Evolutionary conservation across 345 rosid genomes (phyloP).

Genomic region (Arabis hirsuta): DNA sequence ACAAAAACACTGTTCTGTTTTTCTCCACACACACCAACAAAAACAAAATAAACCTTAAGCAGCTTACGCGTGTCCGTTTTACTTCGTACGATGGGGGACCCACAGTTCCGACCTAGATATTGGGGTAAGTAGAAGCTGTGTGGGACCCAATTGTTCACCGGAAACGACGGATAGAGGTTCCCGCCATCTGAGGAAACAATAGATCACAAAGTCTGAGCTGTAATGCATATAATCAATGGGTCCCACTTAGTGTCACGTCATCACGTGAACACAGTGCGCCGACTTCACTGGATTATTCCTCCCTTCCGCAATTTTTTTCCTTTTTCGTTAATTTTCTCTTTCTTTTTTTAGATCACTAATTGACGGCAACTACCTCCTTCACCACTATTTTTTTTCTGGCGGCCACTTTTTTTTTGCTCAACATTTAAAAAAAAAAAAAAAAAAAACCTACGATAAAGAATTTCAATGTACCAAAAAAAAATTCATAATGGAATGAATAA

Average conservation of each 20-base stretch:
- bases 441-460: not conserved
- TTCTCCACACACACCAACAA: not conserved
- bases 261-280: conserved; percentile 44
- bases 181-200: conserved; percentile 22
- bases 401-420: not conserved
- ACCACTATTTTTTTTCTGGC: conserved; percentile 32
- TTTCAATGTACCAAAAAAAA: conserved; percentile 1
- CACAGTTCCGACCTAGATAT: not conserved
- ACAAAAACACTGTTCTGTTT: no score
- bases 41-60: conserved; percentile 4
- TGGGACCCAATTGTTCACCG: conserved; percentile 32
- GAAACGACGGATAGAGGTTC: conserved; percentile 34
- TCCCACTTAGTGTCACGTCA: conserved; percentile 41
- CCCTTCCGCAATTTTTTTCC: conserved; percentile 33
- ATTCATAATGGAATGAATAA: not conserved
- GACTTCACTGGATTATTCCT: conserved; percentile 38
- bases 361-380: conserved; percentile 37
- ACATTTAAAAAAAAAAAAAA: not conserved
- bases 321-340: conserved; percentile 34
- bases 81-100: not conserved
- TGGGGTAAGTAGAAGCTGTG: not conserved
- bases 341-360: conserved; percentile 34
- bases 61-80: conserved; percentile 24
- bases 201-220: conserved; percentile 26
- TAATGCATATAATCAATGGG: conserved; percentile 14